These are phyloP conservation scores for Arachis stenosperma DNA, from an alignment of 306 rosid species.

Conservation along the genomic window DNA sequence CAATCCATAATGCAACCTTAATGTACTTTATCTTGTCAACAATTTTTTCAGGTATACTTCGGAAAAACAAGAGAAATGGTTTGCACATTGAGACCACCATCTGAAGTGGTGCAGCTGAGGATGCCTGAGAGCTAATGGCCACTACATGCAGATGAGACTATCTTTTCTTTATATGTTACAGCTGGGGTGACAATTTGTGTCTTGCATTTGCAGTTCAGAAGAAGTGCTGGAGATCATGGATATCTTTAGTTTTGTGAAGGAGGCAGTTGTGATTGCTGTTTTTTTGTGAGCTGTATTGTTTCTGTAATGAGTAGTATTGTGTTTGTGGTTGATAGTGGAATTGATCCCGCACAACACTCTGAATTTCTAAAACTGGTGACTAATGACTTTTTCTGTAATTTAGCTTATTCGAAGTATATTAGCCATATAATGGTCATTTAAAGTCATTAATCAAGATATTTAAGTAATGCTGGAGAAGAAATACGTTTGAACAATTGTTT, in stretches of 20 bases:
- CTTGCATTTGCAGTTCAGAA: slow-evolving; percentile 33
- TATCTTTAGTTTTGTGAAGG: slow-evolving; percentile 19
- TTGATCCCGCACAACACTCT: slow-evolving; percentile 22
- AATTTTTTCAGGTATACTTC: slow-evolving; percentile 70
- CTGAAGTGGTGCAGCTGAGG: slow-evolving; percentile 79
- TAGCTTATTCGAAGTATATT: not conserved
- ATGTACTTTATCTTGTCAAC: slow-evolving; percentile 1
- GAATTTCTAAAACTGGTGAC: slow-evolving; percentile 20
- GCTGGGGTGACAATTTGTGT: slow-evolving; percentile 34
- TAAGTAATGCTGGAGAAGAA: not conserved
- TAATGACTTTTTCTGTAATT: not conserved
- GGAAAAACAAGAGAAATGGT: slow-evolving; percentile 99
- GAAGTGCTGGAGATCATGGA: slow-evolving; percentile 15
- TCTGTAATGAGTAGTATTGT: slow-evolving; percentile 30
- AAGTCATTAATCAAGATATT: not conserved
- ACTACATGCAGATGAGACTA: slow-evolving; percentile 5
- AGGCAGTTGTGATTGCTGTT: slow-evolving; percentile 38
- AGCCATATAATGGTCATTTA: not conserved
- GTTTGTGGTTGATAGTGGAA: slow-evolving; percentile 35
- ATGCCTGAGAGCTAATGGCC: slow-evolving; percentile 68
- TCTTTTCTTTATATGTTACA: slow-evolving; percentile 32
- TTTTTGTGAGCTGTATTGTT: slow-evolving; percentile 36
- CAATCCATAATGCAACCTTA: not conserved
- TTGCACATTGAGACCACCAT: slow-evolving; percentile 91
- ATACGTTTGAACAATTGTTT: not conserved